phyloP scores from a whole-genome alignment of 306 rosid genomes.

The Malus domestica region DNA sequence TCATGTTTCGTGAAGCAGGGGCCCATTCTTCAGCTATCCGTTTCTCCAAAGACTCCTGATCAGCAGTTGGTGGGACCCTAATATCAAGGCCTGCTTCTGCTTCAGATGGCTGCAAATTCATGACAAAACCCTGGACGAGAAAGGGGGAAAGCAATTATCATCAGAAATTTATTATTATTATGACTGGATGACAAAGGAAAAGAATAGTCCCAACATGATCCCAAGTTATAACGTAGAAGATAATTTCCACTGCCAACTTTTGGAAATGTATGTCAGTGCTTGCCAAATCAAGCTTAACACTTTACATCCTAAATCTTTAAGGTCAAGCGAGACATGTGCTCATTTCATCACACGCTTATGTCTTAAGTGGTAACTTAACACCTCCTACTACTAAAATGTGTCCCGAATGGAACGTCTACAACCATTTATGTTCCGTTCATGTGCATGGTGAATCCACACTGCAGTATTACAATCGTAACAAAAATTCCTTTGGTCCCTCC shows the following conservation, averaged over 20 bases:
- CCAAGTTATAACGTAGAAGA: not conserved
- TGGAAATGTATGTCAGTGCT: not conserved
- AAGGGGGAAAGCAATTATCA: conserved; percentile 4
- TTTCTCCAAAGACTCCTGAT: conserved; percentile 27
- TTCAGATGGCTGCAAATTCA: conserved; percentile 98
- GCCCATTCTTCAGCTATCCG: conserved; percentile 33
- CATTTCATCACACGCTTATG: not conserved
- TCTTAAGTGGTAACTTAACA: not conserved
- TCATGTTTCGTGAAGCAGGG: conserved; percentile 57
- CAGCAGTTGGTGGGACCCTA: conserved; percentile 76
- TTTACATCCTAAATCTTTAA: not conserved
- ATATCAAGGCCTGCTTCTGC: conserved; percentile 96
- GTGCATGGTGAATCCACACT: not conserved
- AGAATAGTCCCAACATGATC: not conserved
- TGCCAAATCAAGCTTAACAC: not conserved
- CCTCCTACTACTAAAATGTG: not conserved
- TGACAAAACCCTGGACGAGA: conserved; percentile 78
- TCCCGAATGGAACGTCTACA: not conserved
- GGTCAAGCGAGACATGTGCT: not conserved
- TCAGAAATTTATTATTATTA: not conserved
- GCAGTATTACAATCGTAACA: not conserved
- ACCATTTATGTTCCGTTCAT: not conserved
- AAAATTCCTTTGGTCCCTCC: not conserved
- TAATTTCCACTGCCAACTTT: not conserved
- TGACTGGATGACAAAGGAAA: not conserved